Conservation (phyloP, 2,329 filamentous ascomycete species). For the Pleoardoris graminearum region DNA sequence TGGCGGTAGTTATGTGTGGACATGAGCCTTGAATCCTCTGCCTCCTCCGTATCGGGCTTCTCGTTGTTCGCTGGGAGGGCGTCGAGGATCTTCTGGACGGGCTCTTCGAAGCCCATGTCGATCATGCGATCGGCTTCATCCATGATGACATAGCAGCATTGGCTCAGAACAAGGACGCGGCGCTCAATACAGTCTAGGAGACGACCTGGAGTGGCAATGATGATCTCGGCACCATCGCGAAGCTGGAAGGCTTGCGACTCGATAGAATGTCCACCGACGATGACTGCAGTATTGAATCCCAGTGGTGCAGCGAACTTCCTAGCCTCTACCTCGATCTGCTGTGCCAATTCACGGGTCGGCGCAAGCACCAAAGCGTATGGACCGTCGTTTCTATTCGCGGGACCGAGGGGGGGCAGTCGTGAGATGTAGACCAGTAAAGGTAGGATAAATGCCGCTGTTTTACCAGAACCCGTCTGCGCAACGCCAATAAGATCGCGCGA, state of each 20-base stretch:
- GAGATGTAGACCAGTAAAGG: constrained; percentile 94
- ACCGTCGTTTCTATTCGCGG: constrained; percentile 87
- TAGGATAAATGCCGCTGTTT: constrained; percentile 92
- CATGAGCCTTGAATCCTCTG: constrained; percentile 87
- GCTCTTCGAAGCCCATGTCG: constrained; percentile 95
- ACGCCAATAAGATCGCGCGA: constrained; percentile 97
- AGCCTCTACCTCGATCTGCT: constrained; percentile 95
- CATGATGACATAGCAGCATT: constrained; percentile 99
- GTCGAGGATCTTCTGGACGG: constrained; percentile 95
- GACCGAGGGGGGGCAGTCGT: constrained; percentile 80
- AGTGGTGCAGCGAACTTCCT: constrained; percentile 88
- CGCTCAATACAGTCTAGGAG: constrained; percentile 96
- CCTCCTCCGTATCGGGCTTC: constrained; percentile 91
- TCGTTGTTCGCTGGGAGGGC: constrained; percentile 90
- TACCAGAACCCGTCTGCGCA: constrained; percentile 96
- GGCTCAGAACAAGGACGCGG: constrained; percentile 85
- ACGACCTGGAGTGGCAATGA: constrained; percentile 97
- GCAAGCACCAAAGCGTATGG: constrained; percentile 97
- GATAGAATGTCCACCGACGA: constrained; percentile 94
- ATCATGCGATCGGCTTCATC: constrained; percentile 99
- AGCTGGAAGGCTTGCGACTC: constrained; percentile 92
- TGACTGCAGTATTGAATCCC: constrained; percentile 92
- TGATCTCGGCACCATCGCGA: constrained; percentile 91
- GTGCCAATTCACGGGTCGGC: constrained; percentile 93
- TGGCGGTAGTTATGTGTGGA: constrained; percentile 83